Percentiles rank a stretch among this genome's conserved stretches.
Evolutionary conservation across 169 alveolate species (phyloP).

Genomic region (Cyclospora cayetanensis): DNA sequence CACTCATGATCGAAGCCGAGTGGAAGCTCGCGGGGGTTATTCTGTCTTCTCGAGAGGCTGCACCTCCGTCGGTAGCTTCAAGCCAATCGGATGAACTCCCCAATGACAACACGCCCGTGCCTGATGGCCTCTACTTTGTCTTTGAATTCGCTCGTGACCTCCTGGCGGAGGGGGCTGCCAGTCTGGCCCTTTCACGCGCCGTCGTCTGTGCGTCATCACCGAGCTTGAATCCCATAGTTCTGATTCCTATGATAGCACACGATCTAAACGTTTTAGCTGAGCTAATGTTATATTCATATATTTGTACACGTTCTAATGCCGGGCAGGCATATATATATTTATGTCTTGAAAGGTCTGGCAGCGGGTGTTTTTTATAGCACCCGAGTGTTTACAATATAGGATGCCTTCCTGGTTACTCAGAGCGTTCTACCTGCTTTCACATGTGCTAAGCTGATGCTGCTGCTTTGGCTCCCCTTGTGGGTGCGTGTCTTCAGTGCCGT

Average conservation of each 20-base stretch:
- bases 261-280: background rate
- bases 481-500: slow-evolving; percentile 53
- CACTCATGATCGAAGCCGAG: slow-evolving; percentile 49
- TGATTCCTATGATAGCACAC: background rate
- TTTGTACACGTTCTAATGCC: background rate
- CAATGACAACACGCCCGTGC: no score
- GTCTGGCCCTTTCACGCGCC: slow-evolving; percentile 28
- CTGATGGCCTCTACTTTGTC: background rate
- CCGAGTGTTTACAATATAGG: no score
- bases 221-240: background rate
- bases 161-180: background rate
- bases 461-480: background rate
- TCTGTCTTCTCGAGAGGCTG: no score
- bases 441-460: background rate
- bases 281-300: no score
- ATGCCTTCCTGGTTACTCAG: no score
- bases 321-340: background rate
- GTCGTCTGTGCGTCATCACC: background rate
- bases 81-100: no score
- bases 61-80: no score
- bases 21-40: background rate
- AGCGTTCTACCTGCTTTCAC: background rate
- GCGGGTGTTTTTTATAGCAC: background rate
- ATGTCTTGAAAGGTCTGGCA: background rate
- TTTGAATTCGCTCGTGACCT: background rate